phyloP scores from a whole-genome alignment of 768 basidiomycete genomes.

The Tricholoma sp. region DNA sequence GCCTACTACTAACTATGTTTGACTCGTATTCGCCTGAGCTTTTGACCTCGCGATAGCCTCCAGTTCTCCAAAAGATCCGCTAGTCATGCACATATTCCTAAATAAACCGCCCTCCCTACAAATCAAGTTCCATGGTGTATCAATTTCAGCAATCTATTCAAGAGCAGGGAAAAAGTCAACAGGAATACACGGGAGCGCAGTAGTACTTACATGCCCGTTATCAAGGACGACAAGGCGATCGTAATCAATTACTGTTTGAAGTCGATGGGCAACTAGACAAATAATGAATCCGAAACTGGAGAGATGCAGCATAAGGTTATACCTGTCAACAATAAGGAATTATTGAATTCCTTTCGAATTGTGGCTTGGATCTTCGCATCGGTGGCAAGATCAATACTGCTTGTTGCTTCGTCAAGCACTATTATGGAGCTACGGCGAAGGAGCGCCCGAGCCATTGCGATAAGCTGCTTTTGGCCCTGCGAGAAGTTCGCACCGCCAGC shows the following conservation, averaged over 20 bases:
- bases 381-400: slow-evolving; percentile 82
- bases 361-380: slow-evolving; percentile 88
- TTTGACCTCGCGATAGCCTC: slow-evolving; percentile 12
- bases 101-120: slow-evolving; percentile 52
- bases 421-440: slow-evolving; percentile 68
- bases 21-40: background rate
- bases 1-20: no score
- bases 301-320: slow-evolving; percentile 14
- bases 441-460: slow-evolving; percentile 83
- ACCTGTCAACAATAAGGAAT: slow-evolving; percentile 72
- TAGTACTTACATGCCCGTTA: slow-evolving; percentile 42
- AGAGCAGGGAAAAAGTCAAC: background rate
- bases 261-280: slow-evolving; percentile 58
- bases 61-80: slow-evolving; percentile 18
- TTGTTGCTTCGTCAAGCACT: slow-evolving; percentile 79
- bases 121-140: slow-evolving; percentile 67
- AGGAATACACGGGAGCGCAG: background rate
- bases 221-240: slow-evolving; percentile 76
- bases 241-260: slow-evolving; percentile 78
- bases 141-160: slow-evolving; percentile 52
- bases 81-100: slow-evolving; percentile 19
- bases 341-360: slow-evolving; percentile 79
- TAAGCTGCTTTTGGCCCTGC: slow-evolving; percentile 87
- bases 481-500: slow-evolving; percentile 89
- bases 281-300: background rate